Evolutionary conservation across 306 rosid species (phyloP).

Genomic region (Vigna hirtella): DNA sequence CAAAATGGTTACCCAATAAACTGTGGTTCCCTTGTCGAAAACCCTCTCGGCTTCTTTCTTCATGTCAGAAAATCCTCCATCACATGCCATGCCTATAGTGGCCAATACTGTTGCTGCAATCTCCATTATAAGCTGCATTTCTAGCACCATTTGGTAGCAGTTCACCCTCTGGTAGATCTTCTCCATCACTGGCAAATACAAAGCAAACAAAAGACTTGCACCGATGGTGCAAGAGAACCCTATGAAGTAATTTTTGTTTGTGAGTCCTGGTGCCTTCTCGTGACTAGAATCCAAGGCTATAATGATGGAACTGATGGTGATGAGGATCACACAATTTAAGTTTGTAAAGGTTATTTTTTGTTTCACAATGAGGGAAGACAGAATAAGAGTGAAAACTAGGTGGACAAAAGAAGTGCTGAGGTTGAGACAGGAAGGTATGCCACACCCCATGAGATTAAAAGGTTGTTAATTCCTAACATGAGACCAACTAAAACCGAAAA

Average conservation of each 20-base stretch:
- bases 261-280: constrained; percentile 49
- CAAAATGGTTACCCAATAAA: constrained; percentile 54
- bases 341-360: constrained; percentile 69
- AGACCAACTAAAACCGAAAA: constrained; percentile 57
- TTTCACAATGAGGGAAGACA: constrained; percentile 68
- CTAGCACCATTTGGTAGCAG: constrained; percentile 72
- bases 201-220: constrained; percentile 67
- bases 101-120: constrained; percentile 66
- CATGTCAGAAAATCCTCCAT: constrained; percentile 61
- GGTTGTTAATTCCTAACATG: constrained; percentile 71
- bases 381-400: constrained; percentile 69
- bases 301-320: constrained; percentile 59
- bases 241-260: constrained; percentile 51
- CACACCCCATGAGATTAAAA: constrained; percentile 67
- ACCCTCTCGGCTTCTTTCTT: constrained; percentile 43
- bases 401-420: constrained; percentile 67
- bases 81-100: constrained; percentile 49
- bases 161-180: constrained; percentile 54
- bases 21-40: constrained; percentile 57
- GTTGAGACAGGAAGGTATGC: constrained; percentile 77
- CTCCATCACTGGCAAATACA: constrained; percentile 73
- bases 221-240: constrained; percentile 75
- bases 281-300: constrained; percentile 50
- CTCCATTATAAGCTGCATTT: constrained; percentile 79
- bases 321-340: constrained; percentile 66